Conservation (phyloP, 2,329 filamentous ascomycete species). For the Sphaerulina musiva region DNA sequence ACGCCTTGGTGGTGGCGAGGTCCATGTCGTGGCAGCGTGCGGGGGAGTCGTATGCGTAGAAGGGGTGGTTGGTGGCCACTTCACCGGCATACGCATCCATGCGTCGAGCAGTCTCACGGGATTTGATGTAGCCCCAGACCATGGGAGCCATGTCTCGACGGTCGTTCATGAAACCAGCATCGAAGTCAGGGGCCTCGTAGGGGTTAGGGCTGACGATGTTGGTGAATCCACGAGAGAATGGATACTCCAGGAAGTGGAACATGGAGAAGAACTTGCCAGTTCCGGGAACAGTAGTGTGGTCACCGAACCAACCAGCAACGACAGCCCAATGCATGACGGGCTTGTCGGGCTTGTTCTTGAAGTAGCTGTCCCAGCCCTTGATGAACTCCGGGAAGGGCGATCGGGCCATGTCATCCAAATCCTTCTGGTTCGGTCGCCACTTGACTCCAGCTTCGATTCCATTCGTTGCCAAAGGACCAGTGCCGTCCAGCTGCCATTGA, state of each 20-base stretch:
- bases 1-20: conserved; percentile 65
- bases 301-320: conserved; percentile 56
- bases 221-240: conserved; percentile 65
- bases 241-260: conserved; percentile 76
- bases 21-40: conserved; percentile 68
- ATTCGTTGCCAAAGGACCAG: conserved; percentile 69
- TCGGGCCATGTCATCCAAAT: conserved; percentile 60
- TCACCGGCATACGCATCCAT: conserved; percentile 75
- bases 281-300: conserved; percentile 54
- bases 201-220: conserved; percentile 48
- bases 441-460: conserved; percentile 77
- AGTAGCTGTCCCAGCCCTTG: conserved; percentile 72
- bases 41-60: conserved; percentile 63
- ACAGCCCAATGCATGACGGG: conserved; percentile 81
- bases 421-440: conserved; percentile 62
- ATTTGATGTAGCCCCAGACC: conserved; percentile 81
- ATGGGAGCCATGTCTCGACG: conserved; percentile 77
- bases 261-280: conserved; percentile 76
- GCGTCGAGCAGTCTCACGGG: conserved; percentile 68
- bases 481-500: conserved; percentile 74
- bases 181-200: conserved; percentile 72
- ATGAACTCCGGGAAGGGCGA: conserved; percentile 72
- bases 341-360: conserved; percentile 78
- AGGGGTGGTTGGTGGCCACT: conserved; percentile 49
- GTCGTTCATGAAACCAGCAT: conserved; percentile 70